Evolutionary conservation across 768 basidiomycete genomes (phyloP).

Genomic region (Amylocystis lapponica): DNA sequence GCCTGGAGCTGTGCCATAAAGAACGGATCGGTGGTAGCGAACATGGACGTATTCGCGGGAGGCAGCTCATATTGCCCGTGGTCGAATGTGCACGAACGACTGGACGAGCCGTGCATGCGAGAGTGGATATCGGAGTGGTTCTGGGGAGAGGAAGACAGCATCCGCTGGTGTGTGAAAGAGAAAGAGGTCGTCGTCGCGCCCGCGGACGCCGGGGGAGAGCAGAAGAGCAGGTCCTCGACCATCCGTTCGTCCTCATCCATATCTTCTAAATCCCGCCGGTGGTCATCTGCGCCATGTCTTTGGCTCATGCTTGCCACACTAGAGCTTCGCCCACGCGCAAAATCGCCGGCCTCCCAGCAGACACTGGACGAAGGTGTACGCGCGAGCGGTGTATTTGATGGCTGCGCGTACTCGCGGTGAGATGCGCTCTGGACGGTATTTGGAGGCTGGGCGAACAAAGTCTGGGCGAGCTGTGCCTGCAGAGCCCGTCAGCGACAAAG

Average conservation of each 20-base stretch:
- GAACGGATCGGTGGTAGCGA: slow-evolving; percentile 46
- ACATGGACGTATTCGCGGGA: slow-evolving; percentile 27
- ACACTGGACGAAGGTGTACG: slow-evolving; percentile 22
- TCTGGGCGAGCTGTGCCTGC: slow-evolving; percentile 43
- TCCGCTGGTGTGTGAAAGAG: slow-evolving; percentile 14
- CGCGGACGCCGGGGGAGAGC: slow-evolving; percentile 22
- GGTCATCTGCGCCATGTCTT: slow-evolving; percentile 22
- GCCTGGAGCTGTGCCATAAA: slow-evolving; percentile 39
- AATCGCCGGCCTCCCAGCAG: slow-evolving; percentile 18
- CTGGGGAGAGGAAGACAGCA: slow-evolving; percentile 8
- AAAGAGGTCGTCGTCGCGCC: slow-evolving; percentile 8
- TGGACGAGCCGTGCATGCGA: slow-evolving; percentile 10
- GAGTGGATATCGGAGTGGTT: slow-evolving; percentile 1
- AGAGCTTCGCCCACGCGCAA: slow-evolving; percentile 23
- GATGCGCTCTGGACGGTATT: slow-evolving; percentile 14
- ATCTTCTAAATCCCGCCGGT: slow-evolving; percentile 29
- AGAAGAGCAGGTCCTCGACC: slow-evolving; percentile 41
- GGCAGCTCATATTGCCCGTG: slow-evolving; percentile 18
- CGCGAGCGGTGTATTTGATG: slow-evolving; percentile 17
- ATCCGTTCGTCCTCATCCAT: slow-evolving; percentile 40
- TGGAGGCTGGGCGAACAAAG: slow-evolving; percentile 31
- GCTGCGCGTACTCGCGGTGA: slow-evolving; percentile 17
- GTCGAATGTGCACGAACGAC: slow-evolving; percentile 19
- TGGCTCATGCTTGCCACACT: slow-evolving; percentile 17
- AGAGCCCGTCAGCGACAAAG: not conserved